Evolutionary conservation across 768 basidiomycete genomes (phyloP), one percentile per base, ranked within the genome.

Genomic region (Leucocoprinus leucothites): DNA sequence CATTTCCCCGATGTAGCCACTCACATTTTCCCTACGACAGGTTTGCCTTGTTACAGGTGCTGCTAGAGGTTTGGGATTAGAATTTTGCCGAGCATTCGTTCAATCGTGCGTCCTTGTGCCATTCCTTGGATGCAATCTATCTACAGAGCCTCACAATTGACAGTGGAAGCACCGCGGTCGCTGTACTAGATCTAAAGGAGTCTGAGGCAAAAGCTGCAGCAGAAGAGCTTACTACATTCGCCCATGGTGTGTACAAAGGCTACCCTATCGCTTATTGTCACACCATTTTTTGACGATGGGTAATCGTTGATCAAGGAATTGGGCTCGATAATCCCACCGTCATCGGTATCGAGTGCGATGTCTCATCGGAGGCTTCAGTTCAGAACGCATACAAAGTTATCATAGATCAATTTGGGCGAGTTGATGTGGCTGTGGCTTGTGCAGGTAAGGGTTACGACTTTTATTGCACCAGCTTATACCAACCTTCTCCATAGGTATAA

Each of bases 11-110:
- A 31, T 5, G 31, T 11, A 5, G 5, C 31, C 31, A 38, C 38
- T 38, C 38, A 13, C 38, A n/a, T 9, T 13, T 5, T 5, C 5
- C 31, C 13, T 34, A 34, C 13, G 18, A 6, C 64, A 96, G 86
- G 93, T 94, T 51, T 92, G 91, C 72, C 74, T 95, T 62, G 86
- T 98, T 48, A 98, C 96, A 36, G 96, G 96, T 44, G 96, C 87
- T 51, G 96, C 94, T 11, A 80, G 90, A 63, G 96, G 96, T 6
- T 74, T 98, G 44, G 96, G 96, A 6, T 80, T 89, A 60, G 87
- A 93, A 69, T 93, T 98, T 67, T 94, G 93, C 67, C 82, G 86
- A 44, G 94, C 94, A 11, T 94, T 98, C 69, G 64, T 94, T 60
- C 85, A 89, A 71, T 89, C 90, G 90, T 91, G 63, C 63, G 84